Evolutionary conservation across 2,329 filamentous ascomycete genomes (phyloP).

Genomic region (Epichloe uncinata): DNA sequence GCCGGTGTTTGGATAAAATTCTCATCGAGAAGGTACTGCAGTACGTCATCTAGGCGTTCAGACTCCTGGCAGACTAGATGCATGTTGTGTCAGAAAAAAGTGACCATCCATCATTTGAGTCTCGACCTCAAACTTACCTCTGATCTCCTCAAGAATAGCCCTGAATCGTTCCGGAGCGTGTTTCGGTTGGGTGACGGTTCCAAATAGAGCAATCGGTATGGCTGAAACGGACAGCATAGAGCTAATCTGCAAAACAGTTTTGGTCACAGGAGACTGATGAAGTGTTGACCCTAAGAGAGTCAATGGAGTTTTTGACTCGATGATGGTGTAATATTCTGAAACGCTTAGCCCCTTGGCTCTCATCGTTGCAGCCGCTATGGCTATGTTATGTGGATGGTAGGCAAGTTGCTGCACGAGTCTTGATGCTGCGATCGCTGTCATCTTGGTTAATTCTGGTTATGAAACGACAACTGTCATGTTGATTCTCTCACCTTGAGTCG

Average conservation of each 20-base stretch:
- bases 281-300: conserved; percentile 11
- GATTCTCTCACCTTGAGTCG: conserved; percentile 7
- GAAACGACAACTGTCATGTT: not conserved
- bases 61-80: conserved; percentile 10
- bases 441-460: not conserved
- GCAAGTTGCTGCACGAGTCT: conserved; percentile 9
- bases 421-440: conserved; percentile 9
- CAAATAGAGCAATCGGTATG: conserved; percentile 12
- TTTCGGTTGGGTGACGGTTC: conserved; percentile 3
- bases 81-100: not conserved
- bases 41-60: conserved; percentile 10
- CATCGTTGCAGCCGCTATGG: conserved; percentile 12
- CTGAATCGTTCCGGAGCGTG: conserved; percentile 7
- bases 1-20: conserved; percentile 12
- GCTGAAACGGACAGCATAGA: conserved; percentile 12
- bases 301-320: conserved; percentile 6
- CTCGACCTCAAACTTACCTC: conserved; percentile 4
- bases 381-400: conserved; percentile 11
- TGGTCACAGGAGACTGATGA: conserved; percentile 13
- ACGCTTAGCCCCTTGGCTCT: conserved; percentile 9
- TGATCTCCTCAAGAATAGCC: conserved; percentile 8
- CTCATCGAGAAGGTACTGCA: conserved; percentile 14
- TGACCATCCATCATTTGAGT: not conserved
- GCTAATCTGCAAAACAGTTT: conserved; percentile 12
- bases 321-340: conserved; percentile 7